A percentile compares a stretch with the other conserved stretches of the same genome.
Conservation (phyloP, 73 alveolate genomes). For the Uronychia setigera region DNA sequence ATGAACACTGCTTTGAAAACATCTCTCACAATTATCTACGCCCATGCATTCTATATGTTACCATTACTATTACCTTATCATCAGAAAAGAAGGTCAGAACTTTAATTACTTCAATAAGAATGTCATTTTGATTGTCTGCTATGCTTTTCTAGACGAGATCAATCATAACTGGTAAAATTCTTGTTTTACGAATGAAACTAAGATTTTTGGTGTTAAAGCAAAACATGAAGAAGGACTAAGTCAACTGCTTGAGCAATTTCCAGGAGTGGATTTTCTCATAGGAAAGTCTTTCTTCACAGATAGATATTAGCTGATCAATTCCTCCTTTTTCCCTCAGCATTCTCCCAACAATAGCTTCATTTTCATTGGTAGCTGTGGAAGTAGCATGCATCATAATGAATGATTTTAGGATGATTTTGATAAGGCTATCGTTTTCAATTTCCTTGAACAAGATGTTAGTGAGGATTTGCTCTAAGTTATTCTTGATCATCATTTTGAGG, state of each 20-base stretch:
- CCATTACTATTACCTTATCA: conserved; percentile 5
- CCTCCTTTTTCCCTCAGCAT: conserved; percentile 48
- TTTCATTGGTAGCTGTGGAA: conserved; percentile 12
- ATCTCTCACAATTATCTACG: conserved; percentile 43
- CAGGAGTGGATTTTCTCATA: conserved; percentile 32
- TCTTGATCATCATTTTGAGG: conserved; percentile 6
- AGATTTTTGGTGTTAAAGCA: conserved; percentile 37
- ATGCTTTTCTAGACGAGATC: conserved; percentile 16
- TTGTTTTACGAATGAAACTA: neutral
- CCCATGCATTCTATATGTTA: conserved; percentile 19
- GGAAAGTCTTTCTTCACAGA: conserved; percentile 3
- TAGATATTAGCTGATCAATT: neutral
- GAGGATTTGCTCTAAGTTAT: conserved; percentile 28
- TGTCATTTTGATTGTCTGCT: conserved; percentile 12
- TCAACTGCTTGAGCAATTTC: conserved; percentile 26
- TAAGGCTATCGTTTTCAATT: conserved; percentile 14
- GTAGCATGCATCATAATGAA: conserved; percentile 43
- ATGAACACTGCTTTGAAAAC: conserved; percentile 30
- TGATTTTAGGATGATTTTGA: conserved; percentile 10
- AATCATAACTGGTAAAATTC: neutral
- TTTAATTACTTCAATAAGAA: conserved; percentile 25
- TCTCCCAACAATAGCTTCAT: conserved; percentile 2
- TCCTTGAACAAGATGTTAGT: conserved; percentile 16
- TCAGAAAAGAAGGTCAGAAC: conserved; percentile 51
- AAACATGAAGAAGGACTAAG: conserved; percentile 36